Conservation (phyloP, 345 rosid genomes). For the Boechera retrofracta region DNA sequence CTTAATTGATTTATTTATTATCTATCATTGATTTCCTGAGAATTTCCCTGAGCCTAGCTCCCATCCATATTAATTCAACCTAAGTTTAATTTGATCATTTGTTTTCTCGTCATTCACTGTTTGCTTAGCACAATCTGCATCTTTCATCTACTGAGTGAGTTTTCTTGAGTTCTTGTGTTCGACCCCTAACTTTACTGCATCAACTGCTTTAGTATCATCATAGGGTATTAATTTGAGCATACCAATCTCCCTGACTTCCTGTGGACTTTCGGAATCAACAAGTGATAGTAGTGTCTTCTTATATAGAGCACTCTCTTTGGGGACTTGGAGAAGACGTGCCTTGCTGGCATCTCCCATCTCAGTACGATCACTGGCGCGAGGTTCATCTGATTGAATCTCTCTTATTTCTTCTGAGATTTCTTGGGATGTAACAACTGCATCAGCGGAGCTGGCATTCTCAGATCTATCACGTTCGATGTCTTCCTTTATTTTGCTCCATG, state of each 20-base stretch:
- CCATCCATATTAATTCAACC: too few relatives aligned
- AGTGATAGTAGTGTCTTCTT: slow-evolving; percentile 7
- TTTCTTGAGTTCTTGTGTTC: too few relatives aligned
- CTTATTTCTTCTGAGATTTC: slow-evolving; percentile 9
- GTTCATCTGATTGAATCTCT: not conserved
- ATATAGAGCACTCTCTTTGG: not conserved
- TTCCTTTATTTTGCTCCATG: not conserved
- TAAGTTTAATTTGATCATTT: too few relatives aligned
- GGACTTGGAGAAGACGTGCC: slow-evolving; percentile 27
- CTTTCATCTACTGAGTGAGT: too few relatives aligned
- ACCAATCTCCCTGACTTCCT: slow-evolving; percentile 47
- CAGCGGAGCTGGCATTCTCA: slow-evolving; percentile 19
- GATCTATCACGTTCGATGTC: not conserved
- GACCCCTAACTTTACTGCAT: too few relatives aligned
- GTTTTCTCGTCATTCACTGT: too few relatives aligned
- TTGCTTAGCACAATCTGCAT: too few relatives aligned
- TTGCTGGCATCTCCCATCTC: not conserved
- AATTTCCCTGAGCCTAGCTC: too few relatives aligned
- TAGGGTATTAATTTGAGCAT: too few relatives aligned
- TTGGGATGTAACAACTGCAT: slow-evolving; percentile 18
- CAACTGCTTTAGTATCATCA: too few relatives aligned
- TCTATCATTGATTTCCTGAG: too few relatives aligned
- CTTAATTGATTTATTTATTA: too few relatives aligned
- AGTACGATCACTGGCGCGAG: not conserved
- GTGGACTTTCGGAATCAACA: slow-evolving; percentile 6